Percentiles rank a stretch among this genome's conserved stretches.
Evolutionary conservation across 2,329 filamentous ascomycete species (phyloP).

Genomic region (Thielaviopsis euricoi): DNA sequence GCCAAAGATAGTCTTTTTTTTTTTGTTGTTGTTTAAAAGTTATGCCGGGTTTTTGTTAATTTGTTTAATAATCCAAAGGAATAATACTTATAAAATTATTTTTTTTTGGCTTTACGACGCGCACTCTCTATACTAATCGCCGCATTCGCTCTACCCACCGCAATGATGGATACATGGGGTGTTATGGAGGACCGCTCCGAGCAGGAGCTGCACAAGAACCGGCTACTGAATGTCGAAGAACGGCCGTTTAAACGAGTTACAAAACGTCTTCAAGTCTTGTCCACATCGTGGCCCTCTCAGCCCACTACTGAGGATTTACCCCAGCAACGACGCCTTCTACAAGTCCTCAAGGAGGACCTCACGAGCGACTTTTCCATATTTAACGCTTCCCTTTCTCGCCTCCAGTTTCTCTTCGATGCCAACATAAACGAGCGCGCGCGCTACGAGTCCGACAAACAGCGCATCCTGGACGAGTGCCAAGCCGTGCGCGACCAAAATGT

Average conservation of each 20-base stretch:
- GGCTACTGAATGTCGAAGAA: slow-evolving; percentile 79
- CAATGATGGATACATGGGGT: slow-evolving; percentile 35
- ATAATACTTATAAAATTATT: neutral
- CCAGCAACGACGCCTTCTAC: slow-evolving; percentile 29
- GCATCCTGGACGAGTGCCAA: slow-evolving; percentile 64
- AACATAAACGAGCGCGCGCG: slow-evolving; percentile 71
- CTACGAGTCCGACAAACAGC: slow-evolving; percentile 64
- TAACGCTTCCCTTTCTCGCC: slow-evolving; percentile 69
- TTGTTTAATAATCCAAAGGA: no score
- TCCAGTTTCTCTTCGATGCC: slow-evolving; percentile 71
- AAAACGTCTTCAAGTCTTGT: slow-evolving; percentile 48
- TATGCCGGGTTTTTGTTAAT: no score
- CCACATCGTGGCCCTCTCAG: slow-evolving; percentile 38
- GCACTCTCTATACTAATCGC: neutral
- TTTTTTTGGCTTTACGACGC: neutral
- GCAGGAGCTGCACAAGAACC: slow-evolving; percentile 71
- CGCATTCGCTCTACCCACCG: neutral
- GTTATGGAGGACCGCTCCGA: slow-evolving; percentile 61
- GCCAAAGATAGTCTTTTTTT: no score
- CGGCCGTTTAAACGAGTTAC: slow-evolving; percentile 82
- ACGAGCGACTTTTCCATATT: slow-evolving; percentile 79
- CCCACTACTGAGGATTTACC: slow-evolving; percentile 36
- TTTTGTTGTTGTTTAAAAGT: no score
- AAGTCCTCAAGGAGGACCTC: slow-evolving; percentile 66
- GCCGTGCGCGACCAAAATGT: slow-evolving; percentile 60